Evolutionary conservation across 345 rosid species (phyloP), one percentile per base, ranked within the genome.

Genomic region (Laguncularia racemosa): DNA sequence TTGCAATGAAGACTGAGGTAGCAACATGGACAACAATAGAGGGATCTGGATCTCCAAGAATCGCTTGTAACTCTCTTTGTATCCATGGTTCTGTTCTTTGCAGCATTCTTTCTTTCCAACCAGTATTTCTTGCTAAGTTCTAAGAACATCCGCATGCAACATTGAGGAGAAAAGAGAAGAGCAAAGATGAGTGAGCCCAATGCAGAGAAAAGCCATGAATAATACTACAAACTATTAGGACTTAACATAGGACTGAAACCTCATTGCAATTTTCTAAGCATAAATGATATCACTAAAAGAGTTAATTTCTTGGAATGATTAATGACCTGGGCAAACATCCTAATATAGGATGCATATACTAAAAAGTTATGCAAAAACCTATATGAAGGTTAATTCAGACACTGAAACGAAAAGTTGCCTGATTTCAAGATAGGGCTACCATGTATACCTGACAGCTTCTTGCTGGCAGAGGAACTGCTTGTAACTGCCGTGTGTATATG

Each of bases 61-160:
- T 71, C 12, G 84, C 86, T 58, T 76, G 71, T 20, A 89, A 62
- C 84, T 89, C 96, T 70, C 97, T 84, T 57, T 48, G 58, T 45
- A 84, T 74, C 95, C 95, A 89, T n/a, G 95, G 84, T 58, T 79
- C 81, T 59, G 76, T 66, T 66, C 71, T 82, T 66, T 62, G 73
- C 57, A 56, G 16, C 7, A 79, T 50, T 53, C 51, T 74, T 58
- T 76, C 79, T 65, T 67, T 81, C 18, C 47, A 28, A 46, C 53
- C 67, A 68, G 61, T 71, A 57, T 65, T 65, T 66, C 70, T 54
- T 16, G 57, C 38, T 38, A 28, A 40, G 49, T 60, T 63, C 95
- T 46, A 43, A 48, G 60, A 61, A 55, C 40, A 62, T 3, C 1
- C 44, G 12, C 16, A 38, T 0, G 38, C 2, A 8, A 21, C 12